Base-by-base conservation (phyloP, 768 basidiomycete genomes). In the Suillus spraguei region DNA sequence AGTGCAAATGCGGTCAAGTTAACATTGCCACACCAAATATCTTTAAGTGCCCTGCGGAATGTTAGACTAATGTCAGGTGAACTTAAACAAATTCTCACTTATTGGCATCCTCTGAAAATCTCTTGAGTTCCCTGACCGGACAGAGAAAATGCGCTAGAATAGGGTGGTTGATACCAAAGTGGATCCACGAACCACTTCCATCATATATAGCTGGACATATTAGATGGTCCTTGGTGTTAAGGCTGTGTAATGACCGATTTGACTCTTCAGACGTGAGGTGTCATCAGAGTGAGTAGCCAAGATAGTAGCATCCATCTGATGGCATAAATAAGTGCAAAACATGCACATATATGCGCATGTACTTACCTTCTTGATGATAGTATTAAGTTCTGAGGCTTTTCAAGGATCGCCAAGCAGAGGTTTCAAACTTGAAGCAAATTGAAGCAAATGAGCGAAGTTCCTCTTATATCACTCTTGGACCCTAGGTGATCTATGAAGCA, bases 121-220 rank as follows among this genome's bases (percentile, higher is more conserved):
- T 24, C 22, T 2, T 2, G 2, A 46, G 44, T 46, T 46, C 44
- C n/a, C 44, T 46, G n/a, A 46, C 44, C 10, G 10, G 44, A 46
- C 47, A 47, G 42, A 63, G 56, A 36, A 63, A 47, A 1, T n/a
- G 33, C 3, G 32, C 42, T 7, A 63, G 55, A 14, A 49, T 17
- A 20, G 62, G 56, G 22, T 59, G 62, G 32, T 59, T 63, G 5
- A 59, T 39, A 46, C 62, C 55, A 41, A 63, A 8, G 2, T 49
- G 44, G 11, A 55, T 46, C 2, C 46, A 16, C 17, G 3, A 22
- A 4, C 42, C 42, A 22, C n/a, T 59, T 36, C 50, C n/a, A 20
- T 24, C 22, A 7, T 41, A 28, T 13, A 63, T 56, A 13, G 44
- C 55, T 11, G 56, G 62, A 28, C 6, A 11, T 33, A 59, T 59